Evolutionary conservation across 208 protist species (phyloP).

Genomic region (Naegleria fowleri): DNA sequence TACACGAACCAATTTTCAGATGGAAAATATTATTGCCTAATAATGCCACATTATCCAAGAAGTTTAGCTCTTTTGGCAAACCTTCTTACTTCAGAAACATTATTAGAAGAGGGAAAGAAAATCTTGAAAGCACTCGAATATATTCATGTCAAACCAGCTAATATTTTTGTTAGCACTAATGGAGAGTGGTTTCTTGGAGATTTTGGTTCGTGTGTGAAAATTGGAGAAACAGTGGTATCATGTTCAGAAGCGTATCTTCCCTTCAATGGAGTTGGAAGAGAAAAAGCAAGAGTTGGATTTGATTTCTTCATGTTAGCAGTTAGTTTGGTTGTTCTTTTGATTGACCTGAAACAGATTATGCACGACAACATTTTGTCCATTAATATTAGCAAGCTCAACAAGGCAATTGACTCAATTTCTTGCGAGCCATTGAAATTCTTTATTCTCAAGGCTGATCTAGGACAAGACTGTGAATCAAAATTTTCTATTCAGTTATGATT

Average conservation of each 20-base stretch:
- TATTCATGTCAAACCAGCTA: neutral
- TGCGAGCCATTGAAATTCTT: too few relatives aligned
- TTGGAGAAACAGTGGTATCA: slow-evolving; percentile 2
- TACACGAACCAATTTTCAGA: too few relatives aligned
- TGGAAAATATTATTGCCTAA: neutral
- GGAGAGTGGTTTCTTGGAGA: neutral
- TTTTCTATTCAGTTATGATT: too few relatives aligned
- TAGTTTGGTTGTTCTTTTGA: too few relatives aligned
- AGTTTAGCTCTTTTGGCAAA: neutral
- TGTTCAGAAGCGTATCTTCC: neutral
- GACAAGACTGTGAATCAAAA: too few relatives aligned
- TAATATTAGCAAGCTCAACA: too few relatives aligned
- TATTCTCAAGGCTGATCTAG: too few relatives aligned
- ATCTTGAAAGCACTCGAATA: neutral
- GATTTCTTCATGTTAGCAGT: slow-evolving; percentile 11
- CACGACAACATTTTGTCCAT: too few relatives aligned
- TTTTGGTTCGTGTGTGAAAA: slow-evolving; percentile 9
- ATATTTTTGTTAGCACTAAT: neutral
- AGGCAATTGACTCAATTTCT: too few relatives aligned
- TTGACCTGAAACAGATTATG: neutral
- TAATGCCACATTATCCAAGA: slow-evolving; percentile 2
- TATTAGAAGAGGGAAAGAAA: neutral
- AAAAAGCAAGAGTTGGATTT: neutral
- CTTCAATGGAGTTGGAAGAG: too few relatives aligned
- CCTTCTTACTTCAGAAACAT: neutral